Base-by-base conservation (phyloP, 768 basidiomycete species). In the Xanthoconium purpureum region DNA sequence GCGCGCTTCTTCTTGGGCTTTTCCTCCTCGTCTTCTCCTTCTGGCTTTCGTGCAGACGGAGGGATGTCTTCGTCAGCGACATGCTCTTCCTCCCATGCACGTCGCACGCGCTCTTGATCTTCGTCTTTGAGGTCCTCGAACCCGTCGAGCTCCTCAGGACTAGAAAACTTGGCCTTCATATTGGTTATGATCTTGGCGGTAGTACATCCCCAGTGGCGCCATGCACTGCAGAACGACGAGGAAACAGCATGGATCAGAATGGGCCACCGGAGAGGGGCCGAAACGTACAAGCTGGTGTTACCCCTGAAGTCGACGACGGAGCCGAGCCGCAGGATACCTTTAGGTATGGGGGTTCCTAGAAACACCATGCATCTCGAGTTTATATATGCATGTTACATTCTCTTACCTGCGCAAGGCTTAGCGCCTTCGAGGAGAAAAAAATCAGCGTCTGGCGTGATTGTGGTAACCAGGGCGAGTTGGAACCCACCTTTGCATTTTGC, bases 181-280 rank as follows among this genome's bases (percentile, higher is more conserved):
- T 93, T 94, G 20, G 66, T 67, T 33, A 96, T 63, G 47, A 94
- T 83, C 64, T 80, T 84, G 18, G 77, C 43, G 0, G 92, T 93
- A 8, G 81, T 79, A 67, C 94, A 95, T 18, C 93, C 93, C 92
- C 92, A 96, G 66, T 96, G 94, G 59, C 91, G 84, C 91, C 91
- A 96, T 35, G 78, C 70, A 66, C 89, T 91, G 13, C 17, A 15
- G 46, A 29, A 49, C n/a, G 35, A 46, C 37, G 39, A 60, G 3
- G 28, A 7, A 13, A 39, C 8, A 24, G 1, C 28, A 6, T 33
- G 32, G 24, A 32, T 56, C 8, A 55, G 43, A 13, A 47, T 30
- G 38, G 40, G 20, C 1, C 20, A 35, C 18, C 35, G 14, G 4
- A 54, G 38, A 30, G 45, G 29, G 72, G 28, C 37, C 2, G 11